Conservation (phyloP, 2,329 filamentous ascomycete genomes). For the Tolypocladium cylindrosporum region DNA sequence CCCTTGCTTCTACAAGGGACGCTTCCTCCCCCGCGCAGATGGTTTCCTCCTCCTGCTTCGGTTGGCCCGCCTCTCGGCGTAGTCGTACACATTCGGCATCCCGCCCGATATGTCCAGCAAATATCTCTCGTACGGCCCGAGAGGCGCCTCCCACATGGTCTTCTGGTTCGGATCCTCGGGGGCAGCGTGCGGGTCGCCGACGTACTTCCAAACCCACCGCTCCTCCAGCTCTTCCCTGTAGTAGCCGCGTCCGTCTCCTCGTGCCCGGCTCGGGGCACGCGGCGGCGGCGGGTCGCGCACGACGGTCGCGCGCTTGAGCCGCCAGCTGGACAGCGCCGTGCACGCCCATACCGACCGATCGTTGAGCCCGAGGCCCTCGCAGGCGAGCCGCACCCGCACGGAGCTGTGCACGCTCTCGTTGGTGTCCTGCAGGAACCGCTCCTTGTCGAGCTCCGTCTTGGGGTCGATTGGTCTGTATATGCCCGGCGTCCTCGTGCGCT, state of each 20-base stretch:
- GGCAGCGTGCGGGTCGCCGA: conserved; percentile 30
- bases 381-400: conserved; percentile 41
- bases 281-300: background rate
- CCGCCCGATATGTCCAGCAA: conserved; percentile 35
- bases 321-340: conserved; percentile 34
- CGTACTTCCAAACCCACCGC: conserved; percentile 46
- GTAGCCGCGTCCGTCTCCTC: conserved; percentile 6
- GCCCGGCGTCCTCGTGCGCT: conserved; percentile 34
- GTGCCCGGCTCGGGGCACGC: background rate
- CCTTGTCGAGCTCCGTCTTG: conserved; percentile 22
- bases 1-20: background rate
- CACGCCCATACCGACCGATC: conserved; percentile 38
- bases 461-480: conserved; percentile 35
- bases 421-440: conserved; percentile 36
- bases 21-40: background rate
- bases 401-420: conserved; percentile 46
- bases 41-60: conserved; percentile 7
- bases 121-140: conserved; percentile 43
- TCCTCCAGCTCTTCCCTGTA: conserved; percentile 16
- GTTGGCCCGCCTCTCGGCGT: conserved; percentile 20
- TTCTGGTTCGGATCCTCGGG: conserved; percentile 27
- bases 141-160: conserved; percentile 40
- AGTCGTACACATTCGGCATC: conserved; percentile 31
- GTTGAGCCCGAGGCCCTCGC: conserved; percentile 37
- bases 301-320: conserved; percentile 22